These are phyloP conservation scores for Hypoxylon sp. DNA, from an alignment of 2,329 filamentous ascomycete genomes.

Conservation along the genomic window DNA sequence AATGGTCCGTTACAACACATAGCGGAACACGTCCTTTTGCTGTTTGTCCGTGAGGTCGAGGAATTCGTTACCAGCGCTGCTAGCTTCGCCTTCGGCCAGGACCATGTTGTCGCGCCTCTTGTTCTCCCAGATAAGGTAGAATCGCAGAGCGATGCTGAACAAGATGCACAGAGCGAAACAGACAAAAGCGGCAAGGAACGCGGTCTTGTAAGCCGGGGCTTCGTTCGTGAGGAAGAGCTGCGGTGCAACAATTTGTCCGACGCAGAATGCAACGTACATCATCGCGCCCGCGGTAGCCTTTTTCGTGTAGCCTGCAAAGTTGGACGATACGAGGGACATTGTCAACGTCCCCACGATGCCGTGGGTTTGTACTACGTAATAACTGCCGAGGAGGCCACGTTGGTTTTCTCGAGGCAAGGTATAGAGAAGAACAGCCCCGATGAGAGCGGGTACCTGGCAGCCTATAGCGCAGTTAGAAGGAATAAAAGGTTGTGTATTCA, in stretches of 20 bases:
- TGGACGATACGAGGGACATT: conserved; percentile 32
- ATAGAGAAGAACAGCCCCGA: conserved; percentile 42
- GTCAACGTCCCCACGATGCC: conserved; percentile 38
- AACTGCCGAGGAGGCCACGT: conserved; percentile 32
- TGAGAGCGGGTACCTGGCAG: conserved; percentile 37
- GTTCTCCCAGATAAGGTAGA: conserved; percentile 64
- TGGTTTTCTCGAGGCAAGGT: conserved; percentile 39
- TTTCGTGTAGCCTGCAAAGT: conserved; percentile 39
- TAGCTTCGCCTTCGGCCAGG: conserved; percentile 19
- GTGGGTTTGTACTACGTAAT: conserved; percentile 41
- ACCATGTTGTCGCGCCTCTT: conserved; percentile 59
- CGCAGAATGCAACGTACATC: conserved; percentile 40
- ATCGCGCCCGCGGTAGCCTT: conserved; percentile 38
- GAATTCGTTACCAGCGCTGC: conserved; percentile 34
- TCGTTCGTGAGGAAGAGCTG: conserved; percentile 70
- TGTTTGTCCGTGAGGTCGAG: conserved; percentile 45
- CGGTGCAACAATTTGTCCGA: conserved; percentile 54
- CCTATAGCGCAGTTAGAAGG: conserved; percentile 22
- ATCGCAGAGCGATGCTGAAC: conserved; percentile 61
- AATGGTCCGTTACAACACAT: conserved; percentile 26
- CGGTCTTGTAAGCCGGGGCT: conserved; percentile 69
- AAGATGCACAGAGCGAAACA: conserved; percentile 66
- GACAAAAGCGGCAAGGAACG: conserved; percentile 70
- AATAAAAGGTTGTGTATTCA: background rate
- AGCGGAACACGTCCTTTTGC: conserved; percentile 42